These are phyloP conservation scores for Penstemon eatonii DNA, from an alignment of 257 asterid species.

Conservation along the genomic window DNA sequence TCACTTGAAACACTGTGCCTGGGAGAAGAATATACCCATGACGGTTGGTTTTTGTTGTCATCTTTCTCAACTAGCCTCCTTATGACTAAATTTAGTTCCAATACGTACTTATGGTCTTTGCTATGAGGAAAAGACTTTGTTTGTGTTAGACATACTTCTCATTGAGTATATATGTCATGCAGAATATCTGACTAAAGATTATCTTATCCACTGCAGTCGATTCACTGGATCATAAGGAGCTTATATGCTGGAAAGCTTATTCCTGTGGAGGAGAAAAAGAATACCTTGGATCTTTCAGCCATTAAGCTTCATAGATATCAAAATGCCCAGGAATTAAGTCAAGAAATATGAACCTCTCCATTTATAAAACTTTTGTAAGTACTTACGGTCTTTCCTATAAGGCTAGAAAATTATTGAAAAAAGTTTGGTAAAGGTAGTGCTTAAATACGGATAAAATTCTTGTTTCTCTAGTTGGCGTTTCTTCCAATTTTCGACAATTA, in stretches of 20 bases:
- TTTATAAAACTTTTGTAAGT: slow-evolving; percentile 23
- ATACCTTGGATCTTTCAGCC: slow-evolving; percentile 29
- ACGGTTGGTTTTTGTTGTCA: slow-evolving; percentile 47
- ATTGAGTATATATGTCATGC: background rate
- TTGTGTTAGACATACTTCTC: background rate
- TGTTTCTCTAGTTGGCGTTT: background rate
- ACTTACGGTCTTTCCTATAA: slow-evolving; percentile 9
- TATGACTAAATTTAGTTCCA: too few relatives aligned
- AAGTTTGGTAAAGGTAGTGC: background rate
- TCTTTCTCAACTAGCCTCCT: background rate
- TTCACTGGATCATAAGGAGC: slow-evolving; percentile 70
- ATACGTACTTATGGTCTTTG: background rate
- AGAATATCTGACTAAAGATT: slow-evolving; percentile 18
- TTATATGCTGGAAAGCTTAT: slow-evolving; percentile 61
- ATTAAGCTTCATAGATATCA: slow-evolving; percentile 36
- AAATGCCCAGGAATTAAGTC: slow-evolving; percentile 49
- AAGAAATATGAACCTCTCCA: slow-evolving; percentile 54
- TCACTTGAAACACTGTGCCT: slow-evolving; percentile 76
- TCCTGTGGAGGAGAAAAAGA: slow-evolving; percentile 47
- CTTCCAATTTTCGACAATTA: background rate
- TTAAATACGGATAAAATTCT: background rate
- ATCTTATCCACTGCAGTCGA: slow-evolving; percentile 54
- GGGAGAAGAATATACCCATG: slow-evolving; percentile 57
- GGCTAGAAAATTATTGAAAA: background rate
- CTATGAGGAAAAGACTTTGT: background rate